Conservation (phyloP, 306 rosid genomes). For the Acacia confusa region DNA sequence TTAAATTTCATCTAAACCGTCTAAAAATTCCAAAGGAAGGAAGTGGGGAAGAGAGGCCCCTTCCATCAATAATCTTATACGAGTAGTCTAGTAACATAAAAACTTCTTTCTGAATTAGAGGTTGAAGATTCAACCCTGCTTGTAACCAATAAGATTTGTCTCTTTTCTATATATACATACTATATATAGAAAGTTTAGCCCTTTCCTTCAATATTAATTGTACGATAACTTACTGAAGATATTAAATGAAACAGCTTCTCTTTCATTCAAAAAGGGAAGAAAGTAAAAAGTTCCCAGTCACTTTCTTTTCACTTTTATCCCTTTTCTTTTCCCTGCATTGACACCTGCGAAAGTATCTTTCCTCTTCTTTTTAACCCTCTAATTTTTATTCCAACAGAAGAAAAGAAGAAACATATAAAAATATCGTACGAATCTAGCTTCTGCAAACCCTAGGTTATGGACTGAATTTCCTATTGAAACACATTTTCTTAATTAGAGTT, state of each 20-base stretch:
- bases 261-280: background rate
- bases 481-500: background rate
- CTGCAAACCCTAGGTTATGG: constrained; percentile 10
- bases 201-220: background rate
- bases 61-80: no score
- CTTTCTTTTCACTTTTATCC: background rate
- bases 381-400: background rate
- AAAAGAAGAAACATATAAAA: background rate
- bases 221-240: background rate
- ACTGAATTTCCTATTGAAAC: constrained; percentile 18
- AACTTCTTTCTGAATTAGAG: no score
- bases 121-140: no score
- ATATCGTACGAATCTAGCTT: background rate
- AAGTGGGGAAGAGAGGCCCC: background rate
- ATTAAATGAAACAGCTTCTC: background rate
- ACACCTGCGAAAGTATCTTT: constrained; percentile 1
- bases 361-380: background rate
- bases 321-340: constrained; percentile 5
- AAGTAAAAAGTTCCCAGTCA: background rate
- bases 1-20: no score
- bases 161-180: no score
- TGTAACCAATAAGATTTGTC: no score
- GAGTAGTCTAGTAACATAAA: no score
- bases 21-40: background rate
- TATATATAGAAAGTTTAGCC: background rate